Evolutionary conservation across 495 filamentous ascomycete genomes (phyloP).

Genomic region (Oleoguttula mirabilis): DNA sequence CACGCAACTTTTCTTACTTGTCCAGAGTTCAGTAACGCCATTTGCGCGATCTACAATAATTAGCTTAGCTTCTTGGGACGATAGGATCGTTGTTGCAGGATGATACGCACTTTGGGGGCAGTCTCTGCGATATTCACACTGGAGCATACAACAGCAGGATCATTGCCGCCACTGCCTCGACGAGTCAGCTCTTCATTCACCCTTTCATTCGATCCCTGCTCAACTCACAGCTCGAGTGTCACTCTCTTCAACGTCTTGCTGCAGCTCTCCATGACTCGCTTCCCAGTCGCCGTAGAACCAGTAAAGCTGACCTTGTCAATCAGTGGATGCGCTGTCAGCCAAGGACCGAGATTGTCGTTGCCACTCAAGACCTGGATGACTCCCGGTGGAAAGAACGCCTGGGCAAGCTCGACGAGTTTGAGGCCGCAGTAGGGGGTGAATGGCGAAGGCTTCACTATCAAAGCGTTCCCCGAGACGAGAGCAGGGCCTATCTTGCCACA

Average conservation of each 20-base stretch:
- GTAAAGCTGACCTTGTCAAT: slow-evolving; percentile 28
- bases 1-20: too few species aligned
- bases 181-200: too few species aligned
- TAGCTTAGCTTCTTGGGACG: too few species aligned
- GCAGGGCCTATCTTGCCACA: slow-evolving; percentile 24
- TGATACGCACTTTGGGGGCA: slow-evolving; percentile 42
- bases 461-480: slow-evolving; percentile 47
- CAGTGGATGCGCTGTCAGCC: slow-evolving; percentile 23
- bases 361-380: slow-evolving; percentile 57
- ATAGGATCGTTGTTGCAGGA: too few species aligned
- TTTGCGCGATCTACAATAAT: too few species aligned
- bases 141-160: slow-evolving; percentile 51
- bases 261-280: slow-evolving; percentile 26
- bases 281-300: slow-evolving; percentile 26
- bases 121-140: slow-evolving; percentile 53
- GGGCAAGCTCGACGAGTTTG: slow-evolving; percentile 51
- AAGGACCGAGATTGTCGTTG: slow-evolving; percentile 24
- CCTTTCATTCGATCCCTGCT: too few species aligned
- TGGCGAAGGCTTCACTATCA: slow-evolving; percentile 49
- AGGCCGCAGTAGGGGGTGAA: slow-evolving; percentile 56
- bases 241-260: slow-evolving; percentile 29
- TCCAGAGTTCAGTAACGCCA: too few species aligned
- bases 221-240: slow-evolving; percentile 47
- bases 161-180: slow-evolving; percentile 62
- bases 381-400: slow-evolving; percentile 50